phyloP scores from a whole-genome alignment of 2,329 filamentous ascomycete species.

The Pestalotiopsis fici region DNA sequence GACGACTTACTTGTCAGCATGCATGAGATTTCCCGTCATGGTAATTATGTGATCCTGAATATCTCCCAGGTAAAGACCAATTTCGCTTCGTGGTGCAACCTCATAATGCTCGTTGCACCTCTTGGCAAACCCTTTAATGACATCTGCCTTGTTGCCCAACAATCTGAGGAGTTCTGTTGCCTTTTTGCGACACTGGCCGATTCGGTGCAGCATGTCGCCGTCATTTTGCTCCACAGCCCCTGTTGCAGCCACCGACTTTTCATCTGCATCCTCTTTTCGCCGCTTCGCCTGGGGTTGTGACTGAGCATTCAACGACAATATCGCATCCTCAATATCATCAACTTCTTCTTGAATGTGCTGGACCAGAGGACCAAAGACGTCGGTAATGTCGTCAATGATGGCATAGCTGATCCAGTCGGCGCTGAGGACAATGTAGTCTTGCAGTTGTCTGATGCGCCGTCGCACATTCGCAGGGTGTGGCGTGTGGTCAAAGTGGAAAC shows the following conservation, averaged over 20 bases:
- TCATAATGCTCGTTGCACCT: constrained; percentile 98
- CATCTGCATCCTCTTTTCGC: constrained; percentile 33
- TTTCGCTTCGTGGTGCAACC: constrained; percentile 90
- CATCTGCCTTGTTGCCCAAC: constrained; percentile 95
- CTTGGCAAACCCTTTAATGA: constrained; percentile 99
- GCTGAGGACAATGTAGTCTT: constrained; percentile 89
- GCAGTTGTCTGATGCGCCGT: constrained; percentile 86
- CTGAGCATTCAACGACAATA: constrained; percentile 73
- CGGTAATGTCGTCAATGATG: constrained; percentile 97
- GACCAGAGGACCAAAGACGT: constrained; percentile 91
- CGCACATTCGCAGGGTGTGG: constrained; percentile 96
- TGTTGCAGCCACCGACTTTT: constrained; percentile 42
- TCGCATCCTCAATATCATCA: constrained; percentile 92
- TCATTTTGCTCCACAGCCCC: constrained; percentile 48
- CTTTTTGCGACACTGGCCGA: constrained; percentile 93
- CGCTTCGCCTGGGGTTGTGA: constrained; percentile 40
- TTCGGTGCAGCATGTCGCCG: constrained; percentile 85
- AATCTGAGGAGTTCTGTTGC: constrained; percentile 95
- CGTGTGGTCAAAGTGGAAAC: constrained; percentile 95
- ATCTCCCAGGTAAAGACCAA: constrained; percentile 95
- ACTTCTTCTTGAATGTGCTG: constrained; percentile 94
- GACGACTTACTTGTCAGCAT: constrained; percentile 84
- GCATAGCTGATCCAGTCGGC: constrained; percentile 99
- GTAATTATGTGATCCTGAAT: constrained; percentile 99
- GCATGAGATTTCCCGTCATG: constrained; percentile 93